Conservation (phyloP, 73 alveolate species). For the Stentor coeruleus region DNA sequence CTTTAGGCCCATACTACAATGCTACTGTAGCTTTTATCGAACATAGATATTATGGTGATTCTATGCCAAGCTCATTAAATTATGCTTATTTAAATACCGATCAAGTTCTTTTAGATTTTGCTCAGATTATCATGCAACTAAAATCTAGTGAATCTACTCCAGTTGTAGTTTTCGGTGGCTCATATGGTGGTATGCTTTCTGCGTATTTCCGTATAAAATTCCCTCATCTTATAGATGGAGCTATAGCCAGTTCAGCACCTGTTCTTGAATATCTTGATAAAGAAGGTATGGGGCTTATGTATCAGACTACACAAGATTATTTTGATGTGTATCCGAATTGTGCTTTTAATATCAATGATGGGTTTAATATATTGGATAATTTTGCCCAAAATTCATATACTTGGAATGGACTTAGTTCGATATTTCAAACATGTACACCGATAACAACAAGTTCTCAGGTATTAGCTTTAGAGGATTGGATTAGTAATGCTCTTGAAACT, state of each 20-base stretch:
- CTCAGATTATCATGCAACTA: background rate
- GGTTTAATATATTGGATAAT: background rate
- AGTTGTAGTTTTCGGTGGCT: conserved; percentile 63
- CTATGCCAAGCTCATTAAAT: too few species aligned
- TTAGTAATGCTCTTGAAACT: background rate
- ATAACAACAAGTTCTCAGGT: conserved; percentile 27
- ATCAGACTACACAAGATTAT: background rate
- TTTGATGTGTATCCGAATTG: background rate
- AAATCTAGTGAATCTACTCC: conserved; percentile 16
- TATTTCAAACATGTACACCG: background rate
- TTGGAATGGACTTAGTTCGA: background rate
- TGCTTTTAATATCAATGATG: background rate
- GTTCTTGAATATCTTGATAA: conserved; percentile 43
- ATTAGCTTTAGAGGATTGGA: background rate
- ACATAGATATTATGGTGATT: too few species aligned
- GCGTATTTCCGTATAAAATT: conserved; percentile 61
- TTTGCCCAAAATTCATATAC: background rate
- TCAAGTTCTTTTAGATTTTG: background rate
- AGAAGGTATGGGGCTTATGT: background rate
- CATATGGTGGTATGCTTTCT: conserved; percentile 69
- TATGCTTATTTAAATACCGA: too few species aligned
- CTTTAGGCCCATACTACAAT: too few species aligned
- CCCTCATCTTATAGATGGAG: conserved; percentile 60
- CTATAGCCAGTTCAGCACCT: conserved; percentile 74
- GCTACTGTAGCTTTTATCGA: too few species aligned